Evolutionary conservation across 2,329 filamentous ascomycete species (phyloP).

Genomic region (Rasamsonia emersonii): DNA sequence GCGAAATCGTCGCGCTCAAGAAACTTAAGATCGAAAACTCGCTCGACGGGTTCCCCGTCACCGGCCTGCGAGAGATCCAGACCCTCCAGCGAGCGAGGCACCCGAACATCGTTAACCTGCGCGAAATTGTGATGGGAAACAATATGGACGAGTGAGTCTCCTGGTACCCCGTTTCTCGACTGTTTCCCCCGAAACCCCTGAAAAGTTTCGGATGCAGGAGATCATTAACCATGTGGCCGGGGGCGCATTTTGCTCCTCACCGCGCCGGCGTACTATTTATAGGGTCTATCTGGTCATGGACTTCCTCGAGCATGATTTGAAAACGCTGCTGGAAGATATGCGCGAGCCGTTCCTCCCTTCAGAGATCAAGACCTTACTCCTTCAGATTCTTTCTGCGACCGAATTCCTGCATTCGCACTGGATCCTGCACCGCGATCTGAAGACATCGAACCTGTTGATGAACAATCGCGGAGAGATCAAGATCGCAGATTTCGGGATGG

Average conservation of each 20-base stretch:
- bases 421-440: slow-evolving; percentile 90
- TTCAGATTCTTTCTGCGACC: slow-evolving; percentile 72
- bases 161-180: not conserved
- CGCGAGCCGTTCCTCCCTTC: slow-evolving; percentile 84
- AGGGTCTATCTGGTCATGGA: slow-evolving; percentile 93
- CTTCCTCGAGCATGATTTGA: slow-evolving; percentile 94
- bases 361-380: slow-evolving; percentile 82
- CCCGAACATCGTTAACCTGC: slow-evolving; percentile 70
- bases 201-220: slow-evolving; percentile 28
- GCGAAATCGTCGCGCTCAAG: slow-evolving; percentile 82
- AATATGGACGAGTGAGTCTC: slow-evolving; percentile 49
- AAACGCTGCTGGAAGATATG: slow-evolving; percentile 89
- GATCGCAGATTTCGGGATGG: slow-evolving; percentile 97
- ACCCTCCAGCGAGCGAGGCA: slow-evolving; percentile 75
- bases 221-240: slow-evolving; percentile 24
- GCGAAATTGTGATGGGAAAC: slow-evolving; percentile 75
- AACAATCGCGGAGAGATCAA: slow-evolving; percentile 93
- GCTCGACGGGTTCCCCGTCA: slow-evolving; percentile 81
- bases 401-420: slow-evolving; percentile 79
- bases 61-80: slow-evolving; percentile 86
- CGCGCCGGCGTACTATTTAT: slow-evolving; percentile 17
- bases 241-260: slow-evolving; percentile 9
- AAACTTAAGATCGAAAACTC: slow-evolving; percentile 78
- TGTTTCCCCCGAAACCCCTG: slow-evolving; percentile 15
- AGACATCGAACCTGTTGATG: slow-evolving; percentile 87